Evolutionary conservation across 139 green algal genomes (phyloP).

Genomic region (Haematococcus sp.): DNA sequence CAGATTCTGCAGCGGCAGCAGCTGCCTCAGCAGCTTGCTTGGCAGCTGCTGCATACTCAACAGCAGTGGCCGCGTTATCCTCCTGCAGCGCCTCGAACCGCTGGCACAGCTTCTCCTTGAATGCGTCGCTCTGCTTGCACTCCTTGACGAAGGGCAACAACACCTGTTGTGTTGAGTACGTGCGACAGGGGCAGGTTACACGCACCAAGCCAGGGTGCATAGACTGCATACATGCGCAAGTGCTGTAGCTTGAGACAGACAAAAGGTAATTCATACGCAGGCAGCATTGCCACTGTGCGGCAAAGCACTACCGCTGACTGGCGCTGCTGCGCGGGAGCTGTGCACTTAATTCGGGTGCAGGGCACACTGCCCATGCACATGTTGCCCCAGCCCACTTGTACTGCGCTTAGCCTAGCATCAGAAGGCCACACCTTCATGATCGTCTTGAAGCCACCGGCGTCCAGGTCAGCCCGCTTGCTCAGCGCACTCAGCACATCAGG

Average conservation of each 20-base stretch:
- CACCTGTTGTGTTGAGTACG: conserved; percentile 39
- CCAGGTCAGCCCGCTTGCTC: conserved; percentile 44
- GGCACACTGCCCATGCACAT: no score
- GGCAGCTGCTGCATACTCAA: conserved; percentile 2
- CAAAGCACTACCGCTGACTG: no score
- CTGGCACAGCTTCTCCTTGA: conserved; percentile 76
- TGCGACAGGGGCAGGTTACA: background rate
- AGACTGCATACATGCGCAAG: no score
- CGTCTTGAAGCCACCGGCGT: conserved; percentile 45
- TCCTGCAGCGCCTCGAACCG: conserved; percentile 52
- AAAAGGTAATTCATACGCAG: background rate
- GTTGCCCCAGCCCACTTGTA: no score
- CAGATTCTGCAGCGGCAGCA: background rate
- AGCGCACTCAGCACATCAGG: conserved; percentile 87
- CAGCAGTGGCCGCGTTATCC: background rate
- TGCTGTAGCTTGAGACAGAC: background rate
- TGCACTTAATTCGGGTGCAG: no score
- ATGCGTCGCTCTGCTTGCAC: conserved; percentile 73
- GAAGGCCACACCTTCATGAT: conserved; percentile 59
- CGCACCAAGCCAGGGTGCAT: no score
- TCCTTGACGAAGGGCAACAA: conserved; percentile 86
- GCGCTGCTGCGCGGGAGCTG: no score
- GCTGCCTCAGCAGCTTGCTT: conserved; percentile 4
- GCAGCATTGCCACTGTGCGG: no score
- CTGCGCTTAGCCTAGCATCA: no score